phyloP scores from a whole-genome alignment of 2,329 filamentous ascomycete genomes.

The Pestalotiopsis sp. region DNA sequence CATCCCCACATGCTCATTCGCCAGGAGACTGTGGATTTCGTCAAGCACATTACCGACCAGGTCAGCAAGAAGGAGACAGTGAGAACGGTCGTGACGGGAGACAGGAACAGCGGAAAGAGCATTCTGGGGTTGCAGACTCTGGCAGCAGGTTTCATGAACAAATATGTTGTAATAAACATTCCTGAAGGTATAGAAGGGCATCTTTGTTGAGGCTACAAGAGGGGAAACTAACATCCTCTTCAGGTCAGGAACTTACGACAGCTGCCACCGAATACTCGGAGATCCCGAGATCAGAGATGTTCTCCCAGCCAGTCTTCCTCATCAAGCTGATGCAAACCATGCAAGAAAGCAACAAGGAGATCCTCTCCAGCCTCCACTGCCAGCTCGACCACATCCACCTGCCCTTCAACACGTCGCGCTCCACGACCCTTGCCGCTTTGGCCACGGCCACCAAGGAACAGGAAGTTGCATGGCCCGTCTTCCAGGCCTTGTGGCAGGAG shows the following conservation, averaged over 20 bases:
- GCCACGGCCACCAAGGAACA: slow-evolving; percentile 72
- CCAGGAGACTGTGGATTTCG: slow-evolving; percentile 74
- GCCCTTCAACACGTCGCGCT: slow-evolving; percentile 57
- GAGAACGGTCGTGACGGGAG: slow-evolving; percentile 72
- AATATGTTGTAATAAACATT: slow-evolving; percentile 87
- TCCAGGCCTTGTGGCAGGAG: slow-evolving; percentile 81
- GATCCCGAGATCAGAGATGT: slow-evolving; percentile 64
- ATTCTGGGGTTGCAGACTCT: slow-evolving; percentile 82
- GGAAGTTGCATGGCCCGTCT: slow-evolving; percentile 78
- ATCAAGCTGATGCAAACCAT: slow-evolving; percentile 75
- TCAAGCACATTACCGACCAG: slow-evolving; percentile 61
- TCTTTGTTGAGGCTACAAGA: not conserved
- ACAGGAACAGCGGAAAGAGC: slow-evolving; percentile 81
- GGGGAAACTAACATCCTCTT: not conserved
- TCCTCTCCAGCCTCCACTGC: slow-evolving; percentile 58
- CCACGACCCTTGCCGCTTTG: slow-evolving; percentile 67
- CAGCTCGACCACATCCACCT: slow-evolving; percentile 58
- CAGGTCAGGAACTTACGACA: slow-evolving; percentile 79
- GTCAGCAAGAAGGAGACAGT: slow-evolving; percentile 55
- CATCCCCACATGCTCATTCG: slow-evolving; percentile 79
- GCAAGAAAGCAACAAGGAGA: slow-evolving; percentile 66
- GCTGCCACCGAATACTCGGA: slow-evolving; percentile 80
- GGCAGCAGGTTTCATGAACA: slow-evolving; percentile 76
- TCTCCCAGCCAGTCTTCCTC: slow-evolving; percentile 78
- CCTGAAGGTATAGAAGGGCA: slow-evolving; percentile 72